These are phyloP conservation scores for Naganishia liquefaciens DNA, from an alignment of 1,284 basidiomycete genomes.

Conservation along the genomic window DNA sequence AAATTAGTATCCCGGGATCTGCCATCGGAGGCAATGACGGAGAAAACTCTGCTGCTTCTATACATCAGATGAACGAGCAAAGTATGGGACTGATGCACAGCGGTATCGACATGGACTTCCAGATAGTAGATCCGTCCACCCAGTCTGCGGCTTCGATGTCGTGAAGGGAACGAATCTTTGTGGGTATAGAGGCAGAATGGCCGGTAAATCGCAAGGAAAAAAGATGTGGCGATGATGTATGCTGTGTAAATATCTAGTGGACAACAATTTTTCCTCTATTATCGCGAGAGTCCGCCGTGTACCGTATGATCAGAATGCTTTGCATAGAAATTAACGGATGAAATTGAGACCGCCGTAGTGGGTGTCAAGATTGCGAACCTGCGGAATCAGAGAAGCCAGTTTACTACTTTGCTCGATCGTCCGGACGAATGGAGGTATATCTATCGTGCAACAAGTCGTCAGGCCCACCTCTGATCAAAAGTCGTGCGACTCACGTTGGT, in stretches of 20 bases:
- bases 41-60: constrained; percentile 11
- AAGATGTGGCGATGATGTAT: not conserved
- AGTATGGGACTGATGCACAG: constrained; percentile 31
- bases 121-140: constrained; percentile 19
- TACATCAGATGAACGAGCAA: constrained; percentile 29
- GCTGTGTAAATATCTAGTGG: constrained; percentile 18
- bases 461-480: not conserved
- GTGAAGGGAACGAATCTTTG: not conserved
- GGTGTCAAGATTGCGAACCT: too few species aligned
- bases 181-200: not conserved
- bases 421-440: constrained; percentile 23
- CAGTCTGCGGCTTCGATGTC: constrained; percentile 4
- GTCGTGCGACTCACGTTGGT: constrained; percentile 9
- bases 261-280: constrained; percentile 3
- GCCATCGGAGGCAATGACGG: not conserved
- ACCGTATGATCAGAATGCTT: too few species aligned
- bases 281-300: constrained; percentile 10
- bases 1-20: not conserved
- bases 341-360: not conserved
- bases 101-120: constrained; percentile 31
- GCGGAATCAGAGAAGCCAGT: not conserved
- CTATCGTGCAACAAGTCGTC: not conserved
- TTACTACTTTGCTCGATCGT: constrained; percentile 7
- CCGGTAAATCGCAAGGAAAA: not conserved
- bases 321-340: too few species aligned